Conservation (phyloP, 2,329 filamentous ascomycete species). For the Botrytis cinerea region DNA sequence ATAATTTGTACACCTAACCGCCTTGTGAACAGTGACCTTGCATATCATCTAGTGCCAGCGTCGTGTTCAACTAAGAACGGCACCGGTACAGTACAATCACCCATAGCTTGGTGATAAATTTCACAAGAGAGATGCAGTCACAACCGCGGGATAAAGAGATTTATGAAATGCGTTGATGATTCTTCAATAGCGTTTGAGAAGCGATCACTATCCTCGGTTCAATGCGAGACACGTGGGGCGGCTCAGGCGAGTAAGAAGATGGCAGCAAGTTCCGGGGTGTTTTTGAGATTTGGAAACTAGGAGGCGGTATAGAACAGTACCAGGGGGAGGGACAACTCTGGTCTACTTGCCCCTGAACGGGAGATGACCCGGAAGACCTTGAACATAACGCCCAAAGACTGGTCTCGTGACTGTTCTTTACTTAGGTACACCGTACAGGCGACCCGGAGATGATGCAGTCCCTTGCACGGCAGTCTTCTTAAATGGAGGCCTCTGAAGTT, state of each 20-base stretch:
- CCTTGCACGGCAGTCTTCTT: slow-evolving; percentile 20
- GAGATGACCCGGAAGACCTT: slow-evolving; percentile 26
- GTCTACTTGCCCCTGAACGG: slow-evolving; percentile 24
- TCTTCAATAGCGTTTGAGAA: slow-evolving; percentile 14
- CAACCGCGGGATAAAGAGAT: not conserved
- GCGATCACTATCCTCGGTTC: slow-evolving; percentile 4
- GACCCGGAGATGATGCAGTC: not conserved
- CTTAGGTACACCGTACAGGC: not conserved
- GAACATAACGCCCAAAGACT: not conserved
- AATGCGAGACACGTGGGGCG: slow-evolving; percentile 23
- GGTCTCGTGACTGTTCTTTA: slow-evolving; percentile 16
- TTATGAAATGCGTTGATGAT: not conserved
- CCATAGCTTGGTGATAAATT: not conserved
- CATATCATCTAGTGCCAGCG: not conserved
- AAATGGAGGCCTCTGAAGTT: not conserved
- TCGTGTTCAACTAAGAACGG: slow-evolving; percentile 7
- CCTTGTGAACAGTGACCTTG: slow-evolving; percentile 19
- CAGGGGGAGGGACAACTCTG: slow-evolving; percentile 19
- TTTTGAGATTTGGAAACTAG: not conserved
- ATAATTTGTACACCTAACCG: slow-evolving; percentile 15
- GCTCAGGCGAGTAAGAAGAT: slow-evolving; percentile 10
- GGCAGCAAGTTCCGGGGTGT: slow-evolving; percentile 2
- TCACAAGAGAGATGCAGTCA: not conserved
- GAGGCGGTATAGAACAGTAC: slow-evolving; percentile 17
- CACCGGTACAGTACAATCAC: not conserved